Conservation (phyloP, 352 stramenopile species). For the Phytophthora litchii region DNA sequence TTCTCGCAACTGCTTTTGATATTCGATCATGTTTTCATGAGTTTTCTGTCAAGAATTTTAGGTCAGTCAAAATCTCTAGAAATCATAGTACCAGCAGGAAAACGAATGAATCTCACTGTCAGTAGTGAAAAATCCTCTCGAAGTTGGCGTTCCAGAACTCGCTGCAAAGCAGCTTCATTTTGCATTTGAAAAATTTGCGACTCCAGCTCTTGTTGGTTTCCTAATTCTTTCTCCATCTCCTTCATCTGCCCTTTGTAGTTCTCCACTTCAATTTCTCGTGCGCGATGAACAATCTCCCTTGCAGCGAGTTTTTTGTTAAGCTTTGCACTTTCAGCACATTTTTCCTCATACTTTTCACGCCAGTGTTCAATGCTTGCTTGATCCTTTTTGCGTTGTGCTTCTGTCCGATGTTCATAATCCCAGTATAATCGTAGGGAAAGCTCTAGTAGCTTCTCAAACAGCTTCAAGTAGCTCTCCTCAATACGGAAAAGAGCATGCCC, state of each 20-base stretch:
- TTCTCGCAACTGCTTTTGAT: constrained; percentile 51
- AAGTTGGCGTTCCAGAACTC: constrained; percentile 35
- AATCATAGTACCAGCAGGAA: too few species aligned
- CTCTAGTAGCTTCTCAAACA: constrained; percentile 82
- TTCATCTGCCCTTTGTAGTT: constrained; percentile 50
- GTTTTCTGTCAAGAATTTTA: constrained; percentile 34
- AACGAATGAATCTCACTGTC: constrained; percentile 36
- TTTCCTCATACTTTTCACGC: constrained; percentile 57
- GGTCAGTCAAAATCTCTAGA: too few species aligned
- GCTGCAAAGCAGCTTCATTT: constrained; percentile 33
- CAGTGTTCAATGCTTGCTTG: constrained; percentile 50
- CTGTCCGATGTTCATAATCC: constrained; percentile 64
- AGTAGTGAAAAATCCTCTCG: constrained; percentile 40
- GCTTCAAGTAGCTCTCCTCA: constrained; percentile 74
- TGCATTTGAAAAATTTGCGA: constrained; percentile 51
- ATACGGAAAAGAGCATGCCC: constrained; percentile 71
- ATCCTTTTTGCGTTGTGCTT: constrained; percentile 52
- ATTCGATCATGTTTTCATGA: constrained; percentile 49
- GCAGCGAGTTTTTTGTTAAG: constrained; percentile 59
- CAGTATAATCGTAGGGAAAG: constrained; percentile 75
- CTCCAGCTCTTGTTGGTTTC: constrained; percentile 42
- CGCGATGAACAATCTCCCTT: constrained; percentile 57
- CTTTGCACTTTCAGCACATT: constrained; percentile 47
- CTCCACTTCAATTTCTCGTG: constrained; percentile 54
- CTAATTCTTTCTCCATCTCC: constrained; percentile 45